Evolutionary conservation across 768 basidiomycete genomes (phyloP), one percentile per base, ranked within the genome.

Genomic region (Hypholoma fasciculare): DNA sequence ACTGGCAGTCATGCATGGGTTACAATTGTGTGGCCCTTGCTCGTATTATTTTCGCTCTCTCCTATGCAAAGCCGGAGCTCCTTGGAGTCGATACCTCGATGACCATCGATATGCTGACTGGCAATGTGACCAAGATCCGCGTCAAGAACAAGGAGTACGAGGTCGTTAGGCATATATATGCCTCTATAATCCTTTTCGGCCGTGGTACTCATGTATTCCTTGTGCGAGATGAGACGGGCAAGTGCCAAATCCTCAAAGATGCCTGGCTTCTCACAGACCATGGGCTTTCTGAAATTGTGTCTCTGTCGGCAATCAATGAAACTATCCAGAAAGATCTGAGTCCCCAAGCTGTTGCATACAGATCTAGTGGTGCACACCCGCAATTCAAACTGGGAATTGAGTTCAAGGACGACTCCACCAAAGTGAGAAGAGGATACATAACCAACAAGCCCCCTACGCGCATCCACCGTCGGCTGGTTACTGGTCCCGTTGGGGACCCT

Each of bases 121-220:
- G 30, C 14, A 14, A 57, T 17, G 12, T 20, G 20, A 39, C 37
- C 19, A 30, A 7, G 17, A 4, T 7, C 20, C 1, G 16, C 6
- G 23, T 23, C 23, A 23, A 23, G 23, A 19, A 9, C 7, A 37
- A 30, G 36, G 42, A 47, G 37, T 59, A 54, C 30, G 40, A 20
- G 3, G 53, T 59, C 19, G 36, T 55, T 8, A 50, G 49, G 53
- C 47, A 54, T 38, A 55, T 59, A 14, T 19, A 59, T 39, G 39
- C 53, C 20, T 55, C 53, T 55, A 26, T 44, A n/a, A 17, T 50
- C 36, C 47, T 59, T 27, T 49, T 54, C 36, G 48, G 58, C 23
- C 40, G 53, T 55, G 58, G 58, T 34, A 59, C 58, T 27, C 52
- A 54, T 42, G 49, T 55, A 12, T 59, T 54, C 34, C 38, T 59